These are phyloP conservation scores for Daldinia sp. DNA, from an alignment of 2,329 filamentous ascomycete species.

Conservation along the genomic window DNA sequence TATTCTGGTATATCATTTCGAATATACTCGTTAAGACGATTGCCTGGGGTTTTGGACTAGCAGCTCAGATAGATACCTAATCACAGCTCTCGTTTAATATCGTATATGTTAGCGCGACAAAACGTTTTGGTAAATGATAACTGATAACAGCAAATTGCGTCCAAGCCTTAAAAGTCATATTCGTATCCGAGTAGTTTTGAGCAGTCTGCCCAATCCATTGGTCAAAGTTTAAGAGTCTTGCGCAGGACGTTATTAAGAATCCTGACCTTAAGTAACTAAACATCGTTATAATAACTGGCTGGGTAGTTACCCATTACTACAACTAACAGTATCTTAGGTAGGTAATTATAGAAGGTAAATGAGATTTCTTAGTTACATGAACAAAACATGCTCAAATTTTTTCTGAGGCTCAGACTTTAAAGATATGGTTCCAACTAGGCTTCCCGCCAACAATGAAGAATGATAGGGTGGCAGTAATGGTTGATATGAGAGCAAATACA, in stretches of 20 bases:
- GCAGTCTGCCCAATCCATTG: too few relatives aligned
- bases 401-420: not conserved
- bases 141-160: too few relatives aligned
- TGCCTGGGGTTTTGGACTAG: constrained; percentile 5
- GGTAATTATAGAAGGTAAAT: too few relatives aligned
- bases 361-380: not conserved
- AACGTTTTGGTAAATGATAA: not conserved
- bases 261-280: too few relatives aligned
- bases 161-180: too few relatives aligned
- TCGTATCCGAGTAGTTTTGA: too few relatives aligned
- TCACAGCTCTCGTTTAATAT: constrained; percentile 37
- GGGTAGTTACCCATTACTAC: too few relatives aligned
- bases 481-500: constrained; percentile 61
- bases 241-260: too few relatives aligned
- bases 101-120: not conserved
- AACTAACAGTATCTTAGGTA: too few relatives aligned
- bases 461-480: constrained; percentile 57
- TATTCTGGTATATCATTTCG: constrained; percentile 41
- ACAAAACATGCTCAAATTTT: not conserved
- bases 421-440: constrained; percentile 39
- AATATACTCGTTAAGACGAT: constrained; percentile 31
- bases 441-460: constrained; percentile 61
- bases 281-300: too few relatives aligned
- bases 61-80: constrained; percentile 38
- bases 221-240: too few relatives aligned